Evolutionary conservation across 148 eudicot species (phyloP).

Genomic region (Chenopodium formosanum): DNA sequence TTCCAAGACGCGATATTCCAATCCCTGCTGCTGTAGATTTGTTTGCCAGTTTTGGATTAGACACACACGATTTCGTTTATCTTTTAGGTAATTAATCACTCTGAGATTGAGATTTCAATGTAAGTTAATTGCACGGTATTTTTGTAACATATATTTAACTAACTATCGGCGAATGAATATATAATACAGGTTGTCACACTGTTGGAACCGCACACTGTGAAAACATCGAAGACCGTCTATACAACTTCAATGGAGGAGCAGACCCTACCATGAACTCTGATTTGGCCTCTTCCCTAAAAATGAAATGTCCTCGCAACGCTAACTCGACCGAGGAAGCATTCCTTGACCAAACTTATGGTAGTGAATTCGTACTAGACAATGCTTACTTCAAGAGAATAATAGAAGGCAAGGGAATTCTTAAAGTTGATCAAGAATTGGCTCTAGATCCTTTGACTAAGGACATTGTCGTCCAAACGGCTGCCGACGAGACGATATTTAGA

Average conservation of each 20-base stretch:
- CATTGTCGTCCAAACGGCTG: conserved; percentile 15
- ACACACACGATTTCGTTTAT: conserved; percentile 23
- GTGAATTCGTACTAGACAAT: conserved; percentile 25
- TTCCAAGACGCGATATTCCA: conserved; percentile 17
- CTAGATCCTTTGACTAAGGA: conserved; percentile 15
- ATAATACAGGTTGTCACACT: conserved; percentile 25
- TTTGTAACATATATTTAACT: too few species aligned
- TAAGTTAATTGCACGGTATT: too few species aligned
- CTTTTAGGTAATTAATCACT: conserved; percentile 21
- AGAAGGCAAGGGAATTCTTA: conserved; percentile 16
- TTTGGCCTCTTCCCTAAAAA: conserved; percentile 25
- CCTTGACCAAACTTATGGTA: conserved; percentile 29
- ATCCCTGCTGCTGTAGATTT: conserved; percentile 4
- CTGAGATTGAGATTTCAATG: too few species aligned
- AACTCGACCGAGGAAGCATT: conserved; percentile 7
- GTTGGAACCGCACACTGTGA: conserved; percentile 27
- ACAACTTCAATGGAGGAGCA: conserved; percentile 17
- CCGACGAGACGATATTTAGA: not conserved
- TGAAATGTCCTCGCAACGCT: conserved; percentile 32
- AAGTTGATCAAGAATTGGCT: conserved; percentile 27
- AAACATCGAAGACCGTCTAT: conserved; percentile 23
- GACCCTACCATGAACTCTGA: conserved; percentile 36
- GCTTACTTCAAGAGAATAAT: conserved; percentile 14
- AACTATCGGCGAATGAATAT: not conserved
- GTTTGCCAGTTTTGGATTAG: conserved; percentile 9